phyloP scores from a whole-genome alignment of 768 basidiomycete species.

The Podaxis rugospora region DNA sequence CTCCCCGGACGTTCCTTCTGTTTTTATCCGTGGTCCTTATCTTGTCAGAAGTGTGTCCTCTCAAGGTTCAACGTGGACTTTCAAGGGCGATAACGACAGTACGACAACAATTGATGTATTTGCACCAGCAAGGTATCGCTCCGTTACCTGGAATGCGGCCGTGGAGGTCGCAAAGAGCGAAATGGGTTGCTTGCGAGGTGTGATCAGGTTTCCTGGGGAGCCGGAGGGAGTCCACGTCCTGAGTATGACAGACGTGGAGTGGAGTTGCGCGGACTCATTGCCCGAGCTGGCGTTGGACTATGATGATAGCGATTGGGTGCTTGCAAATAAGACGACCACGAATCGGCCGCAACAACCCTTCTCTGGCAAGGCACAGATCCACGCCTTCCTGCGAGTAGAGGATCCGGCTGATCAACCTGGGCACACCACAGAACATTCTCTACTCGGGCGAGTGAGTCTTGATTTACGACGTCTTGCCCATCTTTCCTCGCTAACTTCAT shows the following conservation, averaged over 20 bases:
- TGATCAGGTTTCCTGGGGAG: conserved; percentile 19
- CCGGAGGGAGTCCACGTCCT: conserved; percentile 29
- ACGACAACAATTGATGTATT: conserved; percentile 51
- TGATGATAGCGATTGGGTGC: conserved; percentile 53
- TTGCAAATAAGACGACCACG: conserved; percentile 56
- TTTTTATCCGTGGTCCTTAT: conserved; percentile 30
- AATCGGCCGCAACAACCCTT: conserved; percentile 51
- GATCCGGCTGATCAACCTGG: too few relatives aligned
- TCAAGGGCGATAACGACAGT: conserved; percentile 53
- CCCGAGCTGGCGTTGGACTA: conserved; percentile 53
- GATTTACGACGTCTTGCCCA: too few relatives aligned
- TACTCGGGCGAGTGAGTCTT: conserved; percentile 5
- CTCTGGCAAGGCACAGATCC: conserved; percentile 47
- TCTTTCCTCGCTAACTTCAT: neutral
- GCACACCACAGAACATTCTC: neutral
- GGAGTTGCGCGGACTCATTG: conserved; percentile 58
- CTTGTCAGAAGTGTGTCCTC: conserved; percentile 27
- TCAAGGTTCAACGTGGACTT: conserved; percentile 18
- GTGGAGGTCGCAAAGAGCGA: conserved; percentile 27
- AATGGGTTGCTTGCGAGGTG: conserved; percentile 23
- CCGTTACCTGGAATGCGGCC: conserved; percentile 51
- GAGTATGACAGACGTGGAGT: conserved; percentile 33
- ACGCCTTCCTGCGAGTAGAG: neutral
- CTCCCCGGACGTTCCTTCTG: conserved; percentile 23
- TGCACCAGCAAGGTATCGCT: conserved; percentile 36